Evolutionary conservation across 345 rosid genomes (phyloP).

Genomic region (Excoecaria agallocha): DNA sequence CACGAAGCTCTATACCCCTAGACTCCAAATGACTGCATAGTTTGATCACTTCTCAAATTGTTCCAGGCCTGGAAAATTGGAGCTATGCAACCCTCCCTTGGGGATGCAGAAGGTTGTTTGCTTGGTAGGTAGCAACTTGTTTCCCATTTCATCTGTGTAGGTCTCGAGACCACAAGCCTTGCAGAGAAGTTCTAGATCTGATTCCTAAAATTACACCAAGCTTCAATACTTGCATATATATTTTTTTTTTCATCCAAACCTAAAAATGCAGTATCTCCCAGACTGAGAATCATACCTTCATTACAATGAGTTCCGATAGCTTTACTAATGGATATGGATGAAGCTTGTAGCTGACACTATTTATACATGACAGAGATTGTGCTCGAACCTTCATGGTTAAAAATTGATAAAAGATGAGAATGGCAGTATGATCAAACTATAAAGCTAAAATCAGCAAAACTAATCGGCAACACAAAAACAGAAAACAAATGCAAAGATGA

Average conservation of each 20-base stretch:
- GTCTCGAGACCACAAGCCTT: conserved; percentile 76
- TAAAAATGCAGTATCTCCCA: neutral
- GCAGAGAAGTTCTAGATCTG: conserved; percentile 65
- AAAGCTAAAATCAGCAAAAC: neutral
- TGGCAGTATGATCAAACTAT: neutral
- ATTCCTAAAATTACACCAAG: conserved; percentile 45
- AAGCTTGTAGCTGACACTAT: conserved; percentile 79
- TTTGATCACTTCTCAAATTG: conserved; percentile 26
- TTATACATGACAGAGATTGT: conserved; percentile 58
- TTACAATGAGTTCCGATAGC: conserved; percentile 60
- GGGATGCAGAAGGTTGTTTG: conserved; percentile 60
- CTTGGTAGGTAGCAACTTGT: conserved; percentile 55
- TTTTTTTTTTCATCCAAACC: neutral
- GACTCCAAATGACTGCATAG: neutral
- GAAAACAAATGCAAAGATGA: neutral
- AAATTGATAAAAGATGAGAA: neutral
- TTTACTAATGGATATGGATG: conserved; percentile 74
- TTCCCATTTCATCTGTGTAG: conserved; percentile 47
- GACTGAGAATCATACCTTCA: conserved; percentile 49
- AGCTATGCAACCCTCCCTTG: conserved; percentile 43
- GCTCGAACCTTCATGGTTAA: conserved; percentile 52
- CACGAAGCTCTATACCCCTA: too few relatives aligned
- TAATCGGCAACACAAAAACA: neutral
- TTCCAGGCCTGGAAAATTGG: conserved; percentile 42
- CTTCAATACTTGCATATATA: conserved; percentile 10